Evolutionary conservation across 108 stramenopile genomes (phyloP).

Genomic region (Fistulifera pelliculosa): DNA sequence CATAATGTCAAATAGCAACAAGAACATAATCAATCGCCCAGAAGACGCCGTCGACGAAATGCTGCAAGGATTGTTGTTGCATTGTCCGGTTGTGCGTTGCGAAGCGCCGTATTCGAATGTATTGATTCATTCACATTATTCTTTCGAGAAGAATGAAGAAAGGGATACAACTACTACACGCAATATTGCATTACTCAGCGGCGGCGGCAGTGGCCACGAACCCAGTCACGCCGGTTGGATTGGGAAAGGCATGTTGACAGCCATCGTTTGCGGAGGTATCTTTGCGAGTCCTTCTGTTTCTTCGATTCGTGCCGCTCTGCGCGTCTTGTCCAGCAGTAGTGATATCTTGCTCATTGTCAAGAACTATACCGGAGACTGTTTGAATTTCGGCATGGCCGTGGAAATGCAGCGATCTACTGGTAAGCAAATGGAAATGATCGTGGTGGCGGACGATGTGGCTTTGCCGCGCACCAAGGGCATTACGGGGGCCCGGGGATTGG

Average conservation of each 20-base stretch:
- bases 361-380: conserved; percentile 97
- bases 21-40: too few species aligned
- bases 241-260: conserved; percentile 88
- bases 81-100: too few species aligned
- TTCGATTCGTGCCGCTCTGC: conserved; percentile 86
- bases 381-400: conserved; percentile 98
- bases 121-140: too few species aligned
- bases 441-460: conserved; percentile 96
- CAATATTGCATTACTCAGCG: conserved; percentile 52
- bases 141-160: too few species aligned
- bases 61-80: too few species aligned
- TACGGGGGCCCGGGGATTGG: conserved; percentile 92
- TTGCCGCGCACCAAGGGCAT: conserved; percentile 83
- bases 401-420: conserved; percentile 62
- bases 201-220: conserved; percentile 98
- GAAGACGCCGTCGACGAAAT: too few species aligned
- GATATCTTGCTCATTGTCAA: conserved; percentile 92
- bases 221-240: conserved; percentile 95
- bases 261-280: conserved; percentile 93
- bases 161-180: background rate
- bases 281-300: conserved; percentile 91
- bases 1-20: too few species aligned
- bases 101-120: too few species aligned
- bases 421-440: conserved; percentile 58
- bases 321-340: conserved; percentile 34